Percentiles rank a stretch among this genome's conserved stretches.
Conservation (phyloP, 1,284 basidiomycete genomes). For the Thelephora terrestris region DNA sequence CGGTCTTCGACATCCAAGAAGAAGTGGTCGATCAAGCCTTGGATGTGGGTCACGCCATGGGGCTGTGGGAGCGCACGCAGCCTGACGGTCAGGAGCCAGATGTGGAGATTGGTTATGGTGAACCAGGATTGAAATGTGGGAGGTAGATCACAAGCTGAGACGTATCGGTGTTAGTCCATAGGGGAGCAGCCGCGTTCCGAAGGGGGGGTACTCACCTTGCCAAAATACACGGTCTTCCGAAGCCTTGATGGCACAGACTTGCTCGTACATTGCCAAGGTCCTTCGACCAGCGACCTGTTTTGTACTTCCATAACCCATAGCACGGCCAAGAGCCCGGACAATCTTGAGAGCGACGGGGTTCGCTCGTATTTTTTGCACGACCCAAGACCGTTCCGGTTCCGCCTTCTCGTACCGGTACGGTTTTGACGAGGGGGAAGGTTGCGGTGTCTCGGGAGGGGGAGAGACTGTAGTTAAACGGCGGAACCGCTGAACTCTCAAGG, state of each 20-base stretch:
- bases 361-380: constrained; percentile 44
- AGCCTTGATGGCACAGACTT: constrained; percentile 43
- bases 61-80: constrained; percentile 74
- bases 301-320: constrained; percentile 51
- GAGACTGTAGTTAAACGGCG: neutral
- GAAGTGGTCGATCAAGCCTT: constrained; percentile 90
- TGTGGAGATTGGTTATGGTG: constrained; percentile 87
- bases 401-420: constrained; percentile 15
- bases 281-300: constrained; percentile 53
- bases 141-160: constrained; percentile 60
- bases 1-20: constrained; percentile 93
- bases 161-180: neutral
- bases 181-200: neutral
- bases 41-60: constrained; percentile 56
- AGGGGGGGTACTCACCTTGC: constrained; percentile 38
- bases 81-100: constrained; percentile 85
- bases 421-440: constrained; percentile 7
- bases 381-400: constrained; percentile 32
- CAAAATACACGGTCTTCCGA: constrained; percentile 59
- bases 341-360: constrained; percentile 39
- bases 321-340: constrained; percentile 40
- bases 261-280: constrained; percentile 47
- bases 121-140: constrained; percentile 98
- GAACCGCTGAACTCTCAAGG: too few relatives aligned
- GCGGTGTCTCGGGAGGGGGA: neutral